Conservation (phyloP, 441 rosid genomes). For the Cnidoscolus chayamansa region DNA sequence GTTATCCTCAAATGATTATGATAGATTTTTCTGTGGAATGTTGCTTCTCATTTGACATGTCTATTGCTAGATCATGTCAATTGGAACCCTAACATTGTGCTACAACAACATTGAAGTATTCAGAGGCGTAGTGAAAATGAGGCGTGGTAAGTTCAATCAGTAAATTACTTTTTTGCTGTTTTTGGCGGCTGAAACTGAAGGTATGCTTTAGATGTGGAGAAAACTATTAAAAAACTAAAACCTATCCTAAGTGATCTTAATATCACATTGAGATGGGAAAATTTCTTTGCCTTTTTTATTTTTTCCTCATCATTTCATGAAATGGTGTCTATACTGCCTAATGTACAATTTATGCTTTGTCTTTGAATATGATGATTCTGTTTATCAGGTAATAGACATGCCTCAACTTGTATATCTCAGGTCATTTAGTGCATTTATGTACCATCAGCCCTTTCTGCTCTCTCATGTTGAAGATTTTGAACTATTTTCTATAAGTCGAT, state of each 20-base stretch:
- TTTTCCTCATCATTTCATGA: not conserved
- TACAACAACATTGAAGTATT: conserved; percentile 89
- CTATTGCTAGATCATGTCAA: conserved; percentile 75
- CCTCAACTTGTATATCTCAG: not conserved
- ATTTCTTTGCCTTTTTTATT: not conserved
- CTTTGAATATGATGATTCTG: not conserved
- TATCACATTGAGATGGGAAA: not conserved
- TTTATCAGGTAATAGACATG: not conserved
- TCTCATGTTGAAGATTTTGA: not conserved
- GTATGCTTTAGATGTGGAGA: not conserved
- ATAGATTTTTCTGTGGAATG: conserved; percentile 9
- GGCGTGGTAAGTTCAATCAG: conserved; percentile 68
- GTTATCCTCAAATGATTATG: conserved; percentile 6
- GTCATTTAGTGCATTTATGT: not conserved
- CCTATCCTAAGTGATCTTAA: not conserved
- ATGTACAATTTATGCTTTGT: not conserved
- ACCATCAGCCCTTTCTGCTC: not conserved
- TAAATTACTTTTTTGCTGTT: conserved; percentile 11
- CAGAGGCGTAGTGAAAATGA: conserved; percentile 86
- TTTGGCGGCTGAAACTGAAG: conserved; percentile 13
- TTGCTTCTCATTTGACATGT: conserved; percentile 29
- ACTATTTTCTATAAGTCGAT: not conserved
- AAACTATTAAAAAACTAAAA: not conserved
- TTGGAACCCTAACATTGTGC: conserved; percentile 90
- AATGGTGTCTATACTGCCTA: not conserved